phyloP scores from a whole-genome alignment of 352 stramenopile species.

The Globisporangium alternatum region DNA sequence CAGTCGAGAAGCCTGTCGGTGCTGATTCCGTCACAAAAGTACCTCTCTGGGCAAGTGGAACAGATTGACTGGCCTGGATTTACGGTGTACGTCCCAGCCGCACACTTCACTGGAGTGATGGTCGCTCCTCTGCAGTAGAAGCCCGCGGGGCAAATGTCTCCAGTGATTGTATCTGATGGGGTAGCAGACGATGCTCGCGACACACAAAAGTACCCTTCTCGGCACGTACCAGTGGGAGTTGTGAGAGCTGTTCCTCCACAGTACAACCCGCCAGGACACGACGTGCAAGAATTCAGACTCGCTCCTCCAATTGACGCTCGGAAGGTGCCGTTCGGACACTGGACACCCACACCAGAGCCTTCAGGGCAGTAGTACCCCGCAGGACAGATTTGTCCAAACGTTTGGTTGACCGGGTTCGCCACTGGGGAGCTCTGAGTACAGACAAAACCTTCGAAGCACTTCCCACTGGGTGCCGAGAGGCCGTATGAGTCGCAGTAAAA shows the following conservation, averaged over 20 bases:
- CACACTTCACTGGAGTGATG: constrained; percentile 42
- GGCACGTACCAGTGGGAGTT: constrained; percentile 53
- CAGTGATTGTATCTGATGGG: constrained; percentile 43
- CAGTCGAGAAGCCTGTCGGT: constrained; percentile 46
- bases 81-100: constrained; percentile 35
- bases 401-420: constrained; percentile 45
- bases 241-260: constrained; percentile 50
- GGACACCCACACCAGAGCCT: constrained; percentile 42
- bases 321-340: constrained; percentile 68
- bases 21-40: constrained; percentile 55
- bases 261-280: constrained; percentile 58
- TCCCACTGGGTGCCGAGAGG: constrained; percentile 39
- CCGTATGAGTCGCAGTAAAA: constrained; percentile 89
- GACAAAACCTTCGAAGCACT: constrained; percentile 65
- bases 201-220: constrained; percentile 83
- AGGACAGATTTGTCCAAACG: constrained; percentile 61
- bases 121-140: constrained; percentile 60
- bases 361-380: constrained; percentile 69
- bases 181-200: constrained; percentile 36
- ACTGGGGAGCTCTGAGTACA: constrained; percentile 54
- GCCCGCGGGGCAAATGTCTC: constrained; percentile 47
- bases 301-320: constrained; percentile 42
- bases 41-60: constrained; percentile 51
- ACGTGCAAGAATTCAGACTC: constrained; percentile 56
- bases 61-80: constrained; percentile 29